These are phyloP conservation scores for Leptographium wingfieldii DNA, from an alignment of 2,329 filamentous ascomycete genomes.

Conservation along the genomic window DNA sequence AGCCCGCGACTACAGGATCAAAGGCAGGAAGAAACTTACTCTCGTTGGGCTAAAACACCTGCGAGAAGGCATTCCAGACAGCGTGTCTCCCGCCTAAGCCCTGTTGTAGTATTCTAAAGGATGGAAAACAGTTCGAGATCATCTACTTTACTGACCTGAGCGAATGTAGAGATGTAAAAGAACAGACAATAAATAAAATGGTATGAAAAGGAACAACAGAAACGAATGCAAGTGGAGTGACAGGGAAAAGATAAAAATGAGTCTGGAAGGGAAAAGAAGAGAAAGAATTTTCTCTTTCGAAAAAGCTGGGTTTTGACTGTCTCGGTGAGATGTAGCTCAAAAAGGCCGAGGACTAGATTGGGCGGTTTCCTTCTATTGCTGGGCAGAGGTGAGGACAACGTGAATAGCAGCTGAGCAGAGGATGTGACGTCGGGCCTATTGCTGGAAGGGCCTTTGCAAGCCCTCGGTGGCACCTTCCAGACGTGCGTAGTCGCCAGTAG, in stretches of 20 bases:
- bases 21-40: background rate
- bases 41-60: background rate
- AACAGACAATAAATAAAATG: background rate
- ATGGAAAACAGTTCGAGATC: background rate
- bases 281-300: background rate
- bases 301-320: background rate
- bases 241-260: background rate
- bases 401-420: background rate
- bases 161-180: background rate
- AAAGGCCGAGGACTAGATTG: background rate
- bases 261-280: background rate
- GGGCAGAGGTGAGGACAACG: background rate
- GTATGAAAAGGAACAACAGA: background rate
- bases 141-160: background rate
- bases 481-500: background rate
- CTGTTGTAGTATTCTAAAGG: background rate
- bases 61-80: background rate
- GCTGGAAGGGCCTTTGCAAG: background rate
- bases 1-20: too few species aligned
- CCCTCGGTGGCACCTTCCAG: background rate
- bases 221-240: background rate
- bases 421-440: background rate
- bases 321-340: background rate
- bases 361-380: background rate
- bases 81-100: background rate